phyloP scores from a whole-genome alignment of 805 yeast species.

The Candida sphagnicola region DNA sequence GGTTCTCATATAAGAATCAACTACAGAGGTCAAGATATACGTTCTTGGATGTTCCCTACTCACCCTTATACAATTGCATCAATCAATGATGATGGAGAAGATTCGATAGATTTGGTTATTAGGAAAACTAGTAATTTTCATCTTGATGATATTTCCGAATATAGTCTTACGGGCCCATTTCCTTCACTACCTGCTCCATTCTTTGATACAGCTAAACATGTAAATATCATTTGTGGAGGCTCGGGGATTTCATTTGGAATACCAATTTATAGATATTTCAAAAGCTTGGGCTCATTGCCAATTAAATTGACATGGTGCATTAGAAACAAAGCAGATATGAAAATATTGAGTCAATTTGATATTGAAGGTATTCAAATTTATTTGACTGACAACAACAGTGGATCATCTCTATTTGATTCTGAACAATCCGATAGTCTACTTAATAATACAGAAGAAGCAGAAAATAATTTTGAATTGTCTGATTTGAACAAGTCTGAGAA shows the following conservation, averaged over 20 bases:
- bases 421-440: conserved; percentile 14
- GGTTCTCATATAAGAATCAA: conserved; percentile 60
- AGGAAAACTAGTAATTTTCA: conserved; percentile 30
- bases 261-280: conserved; percentile 45
- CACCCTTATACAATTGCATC: conserved; percentile 68
- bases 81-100: conserved; percentile 27
- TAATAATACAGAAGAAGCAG: conserved; percentile 13
- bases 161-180: conserved; percentile 27
- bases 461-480: conserved; percentile 17
- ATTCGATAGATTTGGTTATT: conserved; percentile 40
- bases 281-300: conserved; percentile 18
- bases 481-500: conserved; percentile 13
- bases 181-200: conserved; percentile 43
- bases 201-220: conserved; percentile 46
- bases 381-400: conserved; percentile 23
- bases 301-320: conserved; percentile 54
- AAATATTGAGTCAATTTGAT: conserved; percentile 36
- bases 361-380: conserved; percentile 34
- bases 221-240: conserved; percentile 63
- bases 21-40: conserved; percentile 21
- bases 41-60: conserved; percentile 47
- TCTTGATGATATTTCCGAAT: conserved; percentile 9
- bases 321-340: conserved; percentile 42
- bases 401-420: not conserved
- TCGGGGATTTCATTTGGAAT: conserved; percentile 67